Evolutionary conservation across 805 yeast genomes (phyloP).

Genomic region (Kockiozyma suomiensis): DNA sequence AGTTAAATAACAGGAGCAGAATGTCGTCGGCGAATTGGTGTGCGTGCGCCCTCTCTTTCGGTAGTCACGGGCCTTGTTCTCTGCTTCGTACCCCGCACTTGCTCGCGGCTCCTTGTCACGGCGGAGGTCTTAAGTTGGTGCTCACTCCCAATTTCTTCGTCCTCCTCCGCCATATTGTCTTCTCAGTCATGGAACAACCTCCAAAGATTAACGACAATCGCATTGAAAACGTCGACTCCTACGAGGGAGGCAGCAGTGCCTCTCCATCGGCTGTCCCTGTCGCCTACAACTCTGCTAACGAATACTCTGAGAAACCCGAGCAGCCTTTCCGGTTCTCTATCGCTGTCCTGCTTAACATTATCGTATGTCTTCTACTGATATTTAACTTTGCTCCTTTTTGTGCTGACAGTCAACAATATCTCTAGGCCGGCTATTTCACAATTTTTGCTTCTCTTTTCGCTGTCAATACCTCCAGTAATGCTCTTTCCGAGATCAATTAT

Average conservation of each 20-base stretch:
- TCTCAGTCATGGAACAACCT: neutral
- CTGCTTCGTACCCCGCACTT: slow-evolving; percentile 3
- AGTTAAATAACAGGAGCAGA: too few species aligned
- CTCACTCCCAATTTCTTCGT: neutral
- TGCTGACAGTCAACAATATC: neutral
- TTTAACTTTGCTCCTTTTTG: too few species aligned
- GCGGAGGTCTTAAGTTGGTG: neutral
- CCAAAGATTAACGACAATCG: neutral
- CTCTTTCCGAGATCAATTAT: neutral
- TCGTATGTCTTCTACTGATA: neutral
- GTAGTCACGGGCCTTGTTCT: slow-evolving; percentile 1
- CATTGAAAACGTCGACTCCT: slow-evolving; percentile 2
- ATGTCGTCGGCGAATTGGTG: neutral
- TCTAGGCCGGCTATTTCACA: slow-evolving; percentile 7
- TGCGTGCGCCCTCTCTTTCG: neutral
- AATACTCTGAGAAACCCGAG: slow-evolving; percentile 1
- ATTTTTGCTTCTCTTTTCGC: slow-evolving; percentile 5
- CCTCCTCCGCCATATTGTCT: neutral
- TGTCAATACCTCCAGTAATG: neutral
- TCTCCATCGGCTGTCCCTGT: slow-evolving; percentile 9
- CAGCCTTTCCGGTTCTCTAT: neutral
- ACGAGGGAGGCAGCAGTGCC: slow-evolving; percentile 5
- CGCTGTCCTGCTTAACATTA: neutral
- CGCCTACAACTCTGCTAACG: neutral
- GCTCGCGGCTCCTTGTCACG: neutral